A percentile compares a stretch with the other conserved stretches of the same genome.
Evolutionary conservation across 2,329 filamentous ascomycete genomes (phyloP).

Genomic region (Hortaea werneckii): DNA sequence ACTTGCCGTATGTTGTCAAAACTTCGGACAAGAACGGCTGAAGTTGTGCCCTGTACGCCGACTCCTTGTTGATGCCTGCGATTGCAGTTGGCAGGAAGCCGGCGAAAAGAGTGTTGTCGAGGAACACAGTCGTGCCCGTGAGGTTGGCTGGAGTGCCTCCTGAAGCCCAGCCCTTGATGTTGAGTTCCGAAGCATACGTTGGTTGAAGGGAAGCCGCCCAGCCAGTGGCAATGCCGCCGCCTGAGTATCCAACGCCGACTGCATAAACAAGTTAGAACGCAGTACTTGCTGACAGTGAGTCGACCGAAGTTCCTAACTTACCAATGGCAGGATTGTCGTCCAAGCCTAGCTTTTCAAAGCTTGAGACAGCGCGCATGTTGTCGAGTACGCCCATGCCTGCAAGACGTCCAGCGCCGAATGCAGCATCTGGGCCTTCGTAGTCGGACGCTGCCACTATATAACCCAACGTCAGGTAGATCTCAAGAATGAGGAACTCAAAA

Average conservation of each 20-base stretch:
- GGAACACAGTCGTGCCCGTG: conserved; percentile 16
- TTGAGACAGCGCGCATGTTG: conserved; percentile 31
- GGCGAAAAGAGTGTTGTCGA: conserved; percentile 16
- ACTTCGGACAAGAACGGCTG: conserved; percentile 10
- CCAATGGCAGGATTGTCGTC: conserved; percentile 10
- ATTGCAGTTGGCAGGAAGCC: conserved; percentile 20
- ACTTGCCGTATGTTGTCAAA: conserved; percentile 13
- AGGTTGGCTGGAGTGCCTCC: conserved; percentile 40
- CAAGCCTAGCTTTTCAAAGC: conserved; percentile 18
- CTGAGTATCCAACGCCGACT: conserved; percentile 46
- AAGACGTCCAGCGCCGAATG: conserved; percentile 26
- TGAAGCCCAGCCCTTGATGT: conserved; percentile 38
- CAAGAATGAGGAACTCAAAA: conserved; percentile 1
- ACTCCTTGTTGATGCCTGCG: conserved; percentile 13
- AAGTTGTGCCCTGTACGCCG: conserved; percentile 15
- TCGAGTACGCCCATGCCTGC: conserved; percentile 35
- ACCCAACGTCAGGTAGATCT: conserved; percentile 6
- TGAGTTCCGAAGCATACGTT: conserved; percentile 44
- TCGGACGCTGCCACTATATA: conserved; percentile 31
- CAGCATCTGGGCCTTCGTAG: conserved; percentile 27
- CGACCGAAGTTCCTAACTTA: too few relatives aligned
- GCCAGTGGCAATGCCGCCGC: conserved; percentile 42
- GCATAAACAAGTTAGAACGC: conserved; percentile 8
- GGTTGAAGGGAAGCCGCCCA: conserved; percentile 43
- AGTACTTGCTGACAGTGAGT: too few relatives aligned